Base-by-base conservation (phyloP, 2,329 filamentous ascomycete species). In the Pestalotiopsis fici region DNA sequence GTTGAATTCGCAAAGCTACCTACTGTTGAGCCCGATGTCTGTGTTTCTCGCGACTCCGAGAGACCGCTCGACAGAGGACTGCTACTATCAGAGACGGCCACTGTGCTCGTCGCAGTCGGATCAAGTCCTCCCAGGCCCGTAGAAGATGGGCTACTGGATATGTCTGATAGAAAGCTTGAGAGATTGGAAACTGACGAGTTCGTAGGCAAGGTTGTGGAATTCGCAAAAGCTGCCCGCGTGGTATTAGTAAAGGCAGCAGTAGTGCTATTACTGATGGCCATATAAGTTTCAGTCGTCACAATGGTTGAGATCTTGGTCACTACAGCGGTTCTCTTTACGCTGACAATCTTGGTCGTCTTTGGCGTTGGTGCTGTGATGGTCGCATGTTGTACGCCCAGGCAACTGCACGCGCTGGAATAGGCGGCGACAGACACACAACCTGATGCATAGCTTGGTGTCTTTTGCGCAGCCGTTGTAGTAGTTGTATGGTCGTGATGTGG, bases 401-500 rank as follows among this genome's bases (percentile, higher is more conserved):
- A 74, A 2, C 70, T 71, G 59, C 71, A 74, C 7, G 71, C 72
- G 28, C 70, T 72, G 28, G 69, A 69, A 35, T 71, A 70, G 11
- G 70, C 72, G 9, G 65, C 59, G 3, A 64, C 61, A 1, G 71
- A 71, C 28, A 61, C 35, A 54, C 71, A 74, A 12, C 27, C 37
- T 21, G 70, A 66, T 6, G 71, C 71, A 59, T 74, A 74, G n/a
- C 65, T 63, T 23, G 67, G 67, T 1, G 64, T 64, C 56, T 68
- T 64, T 35, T 60, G 64, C 12, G 64, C 27, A 23, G 28, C 50
- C 18, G 69, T 68, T 2, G 70, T 67, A 2, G 64, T 25, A 11
- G 66, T 65, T 7, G 62, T 65, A 21, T 56, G 13, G 25, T 23
- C 39, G 35, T 50, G 37, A 61, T 35, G 35, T 50, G 37, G 64